Conservation (phyloP, 768 basidiomycete genomes). For the Agrocybe praecox region DNA sequence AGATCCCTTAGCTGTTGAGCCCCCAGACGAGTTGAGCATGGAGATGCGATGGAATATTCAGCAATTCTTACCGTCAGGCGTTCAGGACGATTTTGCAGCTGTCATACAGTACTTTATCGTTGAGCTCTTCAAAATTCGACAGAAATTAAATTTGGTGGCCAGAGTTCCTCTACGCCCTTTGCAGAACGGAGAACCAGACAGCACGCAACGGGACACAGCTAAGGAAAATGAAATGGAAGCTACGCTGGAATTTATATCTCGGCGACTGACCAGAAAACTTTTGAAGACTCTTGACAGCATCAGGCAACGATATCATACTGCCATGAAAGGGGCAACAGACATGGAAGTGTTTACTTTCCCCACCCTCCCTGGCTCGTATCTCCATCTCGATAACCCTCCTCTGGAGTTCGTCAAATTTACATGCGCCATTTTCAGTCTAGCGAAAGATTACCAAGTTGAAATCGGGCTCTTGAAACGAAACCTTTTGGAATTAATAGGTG, state of each 20-base stretch:
- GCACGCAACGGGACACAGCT: slow-evolving; percentile 64
- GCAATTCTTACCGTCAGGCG: slow-evolving; percentile 80
- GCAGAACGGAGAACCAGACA: slow-evolving; percentile 61
- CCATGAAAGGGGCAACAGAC: slow-evolving; percentile 53
- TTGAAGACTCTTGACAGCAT: slow-evolving; percentile 69
- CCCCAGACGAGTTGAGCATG: slow-evolving; percentile 67
- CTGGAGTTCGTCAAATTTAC: slow-evolving; percentile 90
- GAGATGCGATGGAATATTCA: slow-evolving; percentile 95
- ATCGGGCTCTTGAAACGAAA: slow-evolving; percentile 88
- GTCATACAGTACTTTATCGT: slow-evolving; percentile 83
- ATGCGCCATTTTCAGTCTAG: slow-evolving; percentile 80
- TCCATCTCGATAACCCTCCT: slow-evolving; percentile 75
- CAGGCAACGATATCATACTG: slow-evolving; percentile 61
- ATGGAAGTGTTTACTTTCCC: slow-evolving; percentile 78
- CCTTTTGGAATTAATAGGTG: slow-evolving; percentile 82
- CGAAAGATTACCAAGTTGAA: slow-evolving; percentile 83
- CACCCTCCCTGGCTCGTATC: slow-evolving; percentile 82
- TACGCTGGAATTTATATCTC: slow-evolving; percentile 75
- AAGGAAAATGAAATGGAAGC: slow-evolving; percentile 72
- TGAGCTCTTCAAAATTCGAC: slow-evolving; percentile 78
- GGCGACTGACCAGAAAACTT: slow-evolving; percentile 79
- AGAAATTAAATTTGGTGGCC: slow-evolving; percentile 56
- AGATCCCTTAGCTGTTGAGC: slow-evolving; percentile 69
- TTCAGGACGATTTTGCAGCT: slow-evolving; percentile 76
- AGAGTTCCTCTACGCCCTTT: slow-evolving; percentile 76